Evolutionary conservation across 2,329 filamentous ascomycete genomes (phyloP), one percentile per base, ranked within the genome.

Genomic region (Pseudocercospora pini-densiflorae): DNA sequence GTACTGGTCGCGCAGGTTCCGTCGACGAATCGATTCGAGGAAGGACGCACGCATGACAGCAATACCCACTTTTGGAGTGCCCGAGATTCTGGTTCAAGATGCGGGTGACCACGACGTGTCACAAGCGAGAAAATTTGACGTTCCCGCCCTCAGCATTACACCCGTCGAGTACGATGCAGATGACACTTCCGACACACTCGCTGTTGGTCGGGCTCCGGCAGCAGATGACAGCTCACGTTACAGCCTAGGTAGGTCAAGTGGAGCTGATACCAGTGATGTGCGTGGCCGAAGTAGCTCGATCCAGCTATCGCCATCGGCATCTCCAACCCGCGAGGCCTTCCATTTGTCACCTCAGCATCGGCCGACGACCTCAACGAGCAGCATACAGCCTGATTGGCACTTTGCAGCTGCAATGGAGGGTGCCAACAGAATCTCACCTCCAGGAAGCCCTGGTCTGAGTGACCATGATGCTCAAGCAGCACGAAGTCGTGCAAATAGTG

Each of bases 61-160:
- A 0, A 83, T 96, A 31, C 93, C 94, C 2, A 88, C 92, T 71
- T 89, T 97, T 70, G 90, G 89, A 21, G 90, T 97, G 27, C 94
- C 94, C 0, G 93, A 97, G 75, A 97, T 98, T 68, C 89, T 92
- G 68, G 91, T 97, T 23, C 93, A 97, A 70, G 91, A 94, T 64
- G 90, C 92, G 69, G 87, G 88, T 51, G 85, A 85, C 62, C 78
- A 79, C 21, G 74, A 81, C 60, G 80, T 71, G 63, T 77, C 72
- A 65, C 78, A 79, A 70, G 70, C 75, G 36, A 75, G 65, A 61
- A 72, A 67, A 57, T 60, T 74, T 59, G 69, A 76, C 59, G 68
- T 77, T 29, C 74, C 76, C 23, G 73, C 72, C 6, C 65, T 77
- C 31, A 73, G 74, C 55, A 66, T 77, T 72, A 70, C 77, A 66